These are phyloP conservation scores for Citrus mangshanensis DNA, from an alignment of 345 rosid genomes.

Conservation along the genomic window DNA sequence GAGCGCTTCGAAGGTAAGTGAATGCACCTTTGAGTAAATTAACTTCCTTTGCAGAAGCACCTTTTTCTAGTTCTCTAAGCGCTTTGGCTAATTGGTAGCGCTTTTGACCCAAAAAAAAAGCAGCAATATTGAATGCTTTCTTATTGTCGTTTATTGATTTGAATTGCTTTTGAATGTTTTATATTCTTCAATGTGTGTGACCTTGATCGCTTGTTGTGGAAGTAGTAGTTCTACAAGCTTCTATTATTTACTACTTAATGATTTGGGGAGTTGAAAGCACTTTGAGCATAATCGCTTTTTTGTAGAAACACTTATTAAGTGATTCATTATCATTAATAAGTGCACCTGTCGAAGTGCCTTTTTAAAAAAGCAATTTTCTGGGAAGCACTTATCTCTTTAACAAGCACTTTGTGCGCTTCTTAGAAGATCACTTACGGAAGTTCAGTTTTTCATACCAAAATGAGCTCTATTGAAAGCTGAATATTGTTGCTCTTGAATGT, in stretches of 20 bases:
- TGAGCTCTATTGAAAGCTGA: background rate
- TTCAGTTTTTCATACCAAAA: background rate
- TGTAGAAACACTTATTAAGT: background rate
- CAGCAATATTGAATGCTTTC: background rate
- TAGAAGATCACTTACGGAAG: background rate
- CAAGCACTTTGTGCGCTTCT: background rate
- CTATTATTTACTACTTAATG: background rate
- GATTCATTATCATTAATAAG: background rate
- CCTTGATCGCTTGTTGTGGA: background rate
- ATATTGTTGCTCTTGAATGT: background rate
- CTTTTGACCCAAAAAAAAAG: background rate
- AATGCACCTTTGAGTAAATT: too few species aligned
- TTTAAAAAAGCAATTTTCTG: background rate
- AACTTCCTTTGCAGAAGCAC: too few species aligned
- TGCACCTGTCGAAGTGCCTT: background rate
- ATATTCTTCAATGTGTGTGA: background rate
- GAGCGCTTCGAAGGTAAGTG: constrained; percentile 51
- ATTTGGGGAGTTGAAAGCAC: background rate
- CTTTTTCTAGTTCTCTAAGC: too few species aligned
- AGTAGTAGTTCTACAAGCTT: background rate
- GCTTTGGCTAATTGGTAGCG: background rate
- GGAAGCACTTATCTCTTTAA: background rate
- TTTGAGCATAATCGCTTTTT: too few species aligned
- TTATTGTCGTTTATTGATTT: background rate
- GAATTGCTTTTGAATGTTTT: background rate